phyloP scores from a whole-genome alignment of 208 protist species.

The Acanthamoeba triangularis region DNA sequence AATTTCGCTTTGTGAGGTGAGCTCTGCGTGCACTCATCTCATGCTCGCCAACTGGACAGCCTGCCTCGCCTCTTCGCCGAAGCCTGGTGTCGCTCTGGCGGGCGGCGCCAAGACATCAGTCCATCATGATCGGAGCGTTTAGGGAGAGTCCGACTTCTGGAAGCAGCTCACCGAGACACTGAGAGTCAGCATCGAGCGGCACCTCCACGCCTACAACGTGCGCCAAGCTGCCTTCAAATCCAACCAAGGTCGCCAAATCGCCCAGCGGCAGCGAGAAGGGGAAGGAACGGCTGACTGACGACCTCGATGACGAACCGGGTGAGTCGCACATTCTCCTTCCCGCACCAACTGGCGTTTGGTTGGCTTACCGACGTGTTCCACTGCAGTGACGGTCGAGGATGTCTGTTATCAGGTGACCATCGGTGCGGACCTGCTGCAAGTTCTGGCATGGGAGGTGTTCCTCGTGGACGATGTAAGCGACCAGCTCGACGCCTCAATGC shows the following conservation, averaged over 20 bases:
- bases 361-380: background rate
- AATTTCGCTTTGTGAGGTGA: too few species aligned
- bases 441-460: background rate
- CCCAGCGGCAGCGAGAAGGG: background rate
- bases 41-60: too few species aligned
- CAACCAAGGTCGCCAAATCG: background rate
- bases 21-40: too few species aligned
- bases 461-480: background rate
- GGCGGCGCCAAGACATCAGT: slow-evolving; percentile 20
- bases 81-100: slow-evolving; percentile 8
- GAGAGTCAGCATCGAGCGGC: background rate
- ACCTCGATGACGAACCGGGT: background rate
- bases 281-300: background rate
- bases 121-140: slow-evolving; percentile 37
- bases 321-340: background rate
- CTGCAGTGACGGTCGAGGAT: background rate
- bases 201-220: background rate
- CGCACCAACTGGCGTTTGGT: too few species aligned
- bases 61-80: slow-evolving; percentile 18
- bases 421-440: background rate
- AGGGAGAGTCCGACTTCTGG: slow-evolving; percentile 42
- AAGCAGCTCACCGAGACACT: background rate
- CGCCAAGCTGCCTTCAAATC: background rate
- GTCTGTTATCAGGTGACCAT: background rate
- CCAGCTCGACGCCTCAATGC: slow-evolving; percentile 8